phyloP scores from a whole-genome alignment of 2,329 filamentous ascomycete species.

The Fusarium tanahbumbuense region DNA sequence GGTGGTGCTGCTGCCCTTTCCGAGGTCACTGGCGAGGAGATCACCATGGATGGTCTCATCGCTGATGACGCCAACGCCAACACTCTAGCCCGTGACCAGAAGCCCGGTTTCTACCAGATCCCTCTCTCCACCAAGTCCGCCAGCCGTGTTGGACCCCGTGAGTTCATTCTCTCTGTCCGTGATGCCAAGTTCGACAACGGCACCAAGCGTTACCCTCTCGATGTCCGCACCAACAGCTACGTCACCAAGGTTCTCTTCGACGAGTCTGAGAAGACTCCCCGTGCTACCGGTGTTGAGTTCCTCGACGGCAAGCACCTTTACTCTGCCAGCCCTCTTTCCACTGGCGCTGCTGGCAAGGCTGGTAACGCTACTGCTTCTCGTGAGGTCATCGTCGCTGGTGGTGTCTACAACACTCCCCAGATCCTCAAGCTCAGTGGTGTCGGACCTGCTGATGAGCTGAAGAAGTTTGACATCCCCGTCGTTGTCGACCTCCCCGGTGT shows the following conservation, averaged over 20 bases:
- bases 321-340: constrained; percentile 32
- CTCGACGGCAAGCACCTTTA: constrained; percentile 45
- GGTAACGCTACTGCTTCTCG: constrained; percentile 46
- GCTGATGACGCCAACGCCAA: constrained; percentile 35
- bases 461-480: constrained; percentile 57
- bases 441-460: constrained; percentile 56
- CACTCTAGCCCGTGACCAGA: constrained; percentile 33
- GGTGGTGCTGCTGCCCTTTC: constrained; percentile 26
- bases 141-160: constrained; percentile 65
- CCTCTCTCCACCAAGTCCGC: constrained; percentile 64
- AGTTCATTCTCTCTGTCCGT: constrained; percentile 60
- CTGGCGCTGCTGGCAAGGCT: constrained; percentile 12
- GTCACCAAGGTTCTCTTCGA: constrained; percentile 55
- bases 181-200: constrained; percentile 32
- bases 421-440: constrained; percentile 64
- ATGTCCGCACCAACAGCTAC: constrained; percentile 42
- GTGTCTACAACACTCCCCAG: constrained; percentile 63
- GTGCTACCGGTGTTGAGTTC: constrained; percentile 50
- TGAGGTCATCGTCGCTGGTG: constrained; percentile 63
- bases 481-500: constrained; percentile 65
- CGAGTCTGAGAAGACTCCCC: constrained; percentile 41
- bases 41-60: constrained; percentile 33
- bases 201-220: constrained; percentile 37
- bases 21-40: constrained; percentile 17
- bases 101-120: constrained; percentile 64